These are phyloP conservation scores for Postia placenta DNA, from an alignment of 768 basidiomycete species.

Conservation along the genomic window DNA sequence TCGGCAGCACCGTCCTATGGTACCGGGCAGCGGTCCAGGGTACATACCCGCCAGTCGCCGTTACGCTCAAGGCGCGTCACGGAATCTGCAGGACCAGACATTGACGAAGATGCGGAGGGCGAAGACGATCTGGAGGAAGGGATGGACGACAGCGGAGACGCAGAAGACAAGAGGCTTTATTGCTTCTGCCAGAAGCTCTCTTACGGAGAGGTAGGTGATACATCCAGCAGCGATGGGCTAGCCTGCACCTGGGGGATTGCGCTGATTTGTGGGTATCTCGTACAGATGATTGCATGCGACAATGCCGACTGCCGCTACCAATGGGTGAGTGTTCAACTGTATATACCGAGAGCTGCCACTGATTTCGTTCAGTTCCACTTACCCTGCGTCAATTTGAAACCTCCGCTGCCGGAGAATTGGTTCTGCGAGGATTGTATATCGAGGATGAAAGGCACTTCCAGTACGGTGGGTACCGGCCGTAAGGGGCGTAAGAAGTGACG, in stretches of 20 bases:
- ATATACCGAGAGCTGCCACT: conserved; percentile 1
- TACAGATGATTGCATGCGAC: conserved; percentile 59
- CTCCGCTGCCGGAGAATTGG: conserved; percentile 52
- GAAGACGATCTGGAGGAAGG: conserved; percentile 29
- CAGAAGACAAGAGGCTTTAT: conserved; percentile 53
- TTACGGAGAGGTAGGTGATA: conserved; percentile 45
- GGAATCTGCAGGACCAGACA: conserved; percentile 18
- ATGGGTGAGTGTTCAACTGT: conserved; percentile 42
- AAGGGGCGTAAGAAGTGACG: conserved; percentile 36
- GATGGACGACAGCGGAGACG: conserved; percentile 43
- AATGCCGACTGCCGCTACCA: conserved; percentile 49
- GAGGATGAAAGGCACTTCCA: conserved; percentile 8
- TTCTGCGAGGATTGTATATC: conserved; percentile 49
- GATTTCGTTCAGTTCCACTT: conserved; percentile 48
- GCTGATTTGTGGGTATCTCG: conserved; percentile 4
- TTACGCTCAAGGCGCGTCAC: conserved; percentile 18
- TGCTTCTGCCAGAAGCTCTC: conserved; percentile 59
- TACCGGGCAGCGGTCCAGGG: conserved; percentile 20
- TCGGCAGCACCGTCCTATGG: conserved; percentile 13
- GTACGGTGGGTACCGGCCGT: conserved; percentile 18
- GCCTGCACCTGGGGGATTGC: not conserved
- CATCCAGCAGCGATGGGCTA: not conserved
- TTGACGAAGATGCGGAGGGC: conserved; percentile 30
- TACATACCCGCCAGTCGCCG: conserved; percentile 19
- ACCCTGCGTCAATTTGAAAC: conserved; percentile 51